A percentile compares a stretch with the other conserved stretches of the same genome.
Conservation (phyloP, 192 early-diverging fungal species). For the Dispira parvispora region DNA sequence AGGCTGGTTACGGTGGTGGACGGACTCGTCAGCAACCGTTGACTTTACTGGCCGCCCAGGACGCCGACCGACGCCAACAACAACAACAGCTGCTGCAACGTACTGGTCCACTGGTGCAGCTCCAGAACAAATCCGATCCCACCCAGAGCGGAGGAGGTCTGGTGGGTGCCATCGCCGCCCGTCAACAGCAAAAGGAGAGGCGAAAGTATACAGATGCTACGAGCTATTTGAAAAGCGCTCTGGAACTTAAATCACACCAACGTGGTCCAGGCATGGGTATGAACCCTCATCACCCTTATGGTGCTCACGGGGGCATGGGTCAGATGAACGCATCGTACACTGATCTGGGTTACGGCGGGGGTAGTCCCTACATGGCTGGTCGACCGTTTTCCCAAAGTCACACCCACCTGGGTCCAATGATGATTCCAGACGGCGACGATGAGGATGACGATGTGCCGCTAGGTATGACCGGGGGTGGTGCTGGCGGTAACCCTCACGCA, state of each 20-base stretch:
- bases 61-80: slow-evolving; percentile 2
- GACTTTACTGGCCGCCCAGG: not conserved
- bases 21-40: not conserved
- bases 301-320: no score
- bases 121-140: slow-evolving; percentile 29
- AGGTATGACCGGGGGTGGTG: not conserved
- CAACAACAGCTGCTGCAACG: slow-evolving; percentile 3
- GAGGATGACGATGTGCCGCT: slow-evolving; percentile 6
- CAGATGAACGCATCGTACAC: no score
- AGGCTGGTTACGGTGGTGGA: not conserved
- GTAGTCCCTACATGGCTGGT: not conserved
- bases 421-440: slow-evolving; percentile 6
- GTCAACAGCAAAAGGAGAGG: slow-evolving; percentile 32
- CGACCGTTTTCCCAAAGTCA: not conserved
- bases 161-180: slow-evolving; percentile 32
- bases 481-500: not conserved
- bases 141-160: slow-evolving; percentile 26
- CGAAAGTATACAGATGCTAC: slow-evolving; percentile 33
- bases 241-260: not conserved
- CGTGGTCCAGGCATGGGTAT: not conserved
- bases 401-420: not conserved
- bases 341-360: no score
- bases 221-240: slow-evolving; percentile 7
- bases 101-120: slow-evolving; percentile 24
- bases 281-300: no score